Base-by-base conservation (phyloP, 2,329 filamentous ascomycete genomes). In the Cytospora chrysosperma region DNA sequence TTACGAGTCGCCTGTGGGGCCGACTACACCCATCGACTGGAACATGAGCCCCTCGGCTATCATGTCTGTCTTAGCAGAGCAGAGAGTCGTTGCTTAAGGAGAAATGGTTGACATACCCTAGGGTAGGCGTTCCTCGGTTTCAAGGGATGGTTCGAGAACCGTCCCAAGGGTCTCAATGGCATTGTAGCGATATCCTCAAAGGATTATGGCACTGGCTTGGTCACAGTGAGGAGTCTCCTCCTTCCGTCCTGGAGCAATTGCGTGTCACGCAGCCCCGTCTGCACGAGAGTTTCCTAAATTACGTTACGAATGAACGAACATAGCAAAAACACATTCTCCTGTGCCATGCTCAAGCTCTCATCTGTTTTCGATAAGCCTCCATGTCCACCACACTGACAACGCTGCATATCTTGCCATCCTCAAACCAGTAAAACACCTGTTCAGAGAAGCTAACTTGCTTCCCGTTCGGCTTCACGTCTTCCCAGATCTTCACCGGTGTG, bases 381-480 rank as follows among this genome's bases (percentile, higher is more conserved):
- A 72, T 57, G 59, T 75, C 74, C 54, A 75, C 68, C n/a, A 75
- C 61, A 47, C 74, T 73, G 70, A 74, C 74, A 4, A 77, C 72
- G 28, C 68, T 66, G 13, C 67, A 65, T 24, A 77, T 75, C 69
- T 67, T 75, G 6, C 74, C 75, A 1, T 63, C 68, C 17, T 71
- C 65, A 40, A 76, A 71, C 57, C 69, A 68, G 59, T 77, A 78
- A 21, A 74, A 73, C 30, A 72, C 75, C 55, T 74, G 71, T 67
- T 77, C 75, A 30, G 64, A 59, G 57, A 76, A 74, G 12, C 49
- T 57, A 8, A 76, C 72, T 4, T 6, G 19, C 60, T 32, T 9
- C 13, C 68, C 69, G 12, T 73, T 74, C 17, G 68, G 74, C 1
- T 67, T 62, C 1, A 70, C 70, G n/a, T 72, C 75, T 3, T 67